Evolutionary conservation across 345 rosid species (phyloP), one percentile per base, ranked within the genome.

Genomic region (Aurinia saxatilis): DNA sequence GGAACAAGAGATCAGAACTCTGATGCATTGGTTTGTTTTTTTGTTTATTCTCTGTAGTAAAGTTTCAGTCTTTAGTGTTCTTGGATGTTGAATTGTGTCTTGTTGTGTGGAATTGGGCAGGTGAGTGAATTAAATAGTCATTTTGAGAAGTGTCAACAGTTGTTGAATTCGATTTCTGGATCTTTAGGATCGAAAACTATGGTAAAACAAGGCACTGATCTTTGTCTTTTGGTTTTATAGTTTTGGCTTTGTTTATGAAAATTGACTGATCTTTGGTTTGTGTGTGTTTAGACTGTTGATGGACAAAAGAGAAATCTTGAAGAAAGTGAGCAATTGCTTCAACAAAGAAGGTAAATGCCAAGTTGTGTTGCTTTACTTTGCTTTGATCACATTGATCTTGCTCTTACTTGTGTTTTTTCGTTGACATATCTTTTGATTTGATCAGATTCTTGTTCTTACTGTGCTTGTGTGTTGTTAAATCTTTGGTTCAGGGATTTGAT

Each of bases 61-160:
- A 31, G 23, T 13, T 42, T 35, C 10, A 11, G 15, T 27, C 38
- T 66, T 65, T 16, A 18, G 4, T 2, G 31, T 27, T 27, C 1
- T 27, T 27, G 31, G 31, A 27, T 27, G 31, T 4, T 27, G 5
- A 27, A 27, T n/a, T n/a, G n/a, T n/a, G n/a, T n/a, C n/a, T n/a
- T n/a, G n/a, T 27, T 27, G 31, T 25, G 0, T 1, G 39, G n/a
- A 16, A 13, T 15, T 31, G 16, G 59, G 53, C 18, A 68, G 92
- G 80, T 91, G 38, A 71, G 33, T 44, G 98, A 91, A 64, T 71
- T 91, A 78, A 86, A 70, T 73, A 78, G 17, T 56, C 91, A 88
- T 52, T 91, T 91, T 60, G 95, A 91, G 59, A 88, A 88, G 78
- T 86, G 98, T 67, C 98, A 88, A 73, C 90, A 86, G 77, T 80